Evolutionary conservation across 2,329 filamentous ascomycete species (phyloP), one percentile per base, ranked within the genome.

Genomic region (Xylariaceae sp.): DNA sequence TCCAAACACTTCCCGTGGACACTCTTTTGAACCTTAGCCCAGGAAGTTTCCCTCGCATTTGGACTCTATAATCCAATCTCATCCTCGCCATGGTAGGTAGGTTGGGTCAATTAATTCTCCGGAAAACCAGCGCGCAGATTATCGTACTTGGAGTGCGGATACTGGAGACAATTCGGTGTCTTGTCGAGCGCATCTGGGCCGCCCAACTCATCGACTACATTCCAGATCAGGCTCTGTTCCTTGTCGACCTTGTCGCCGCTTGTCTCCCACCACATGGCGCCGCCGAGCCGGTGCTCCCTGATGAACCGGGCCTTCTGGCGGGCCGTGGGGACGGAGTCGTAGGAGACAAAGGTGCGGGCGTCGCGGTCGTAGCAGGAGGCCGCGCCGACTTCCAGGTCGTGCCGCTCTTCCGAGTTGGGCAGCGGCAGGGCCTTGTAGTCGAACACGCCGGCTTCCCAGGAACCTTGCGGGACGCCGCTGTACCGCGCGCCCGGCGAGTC

Each of bases 231-330:
- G 52, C 85, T 90, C 37, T 72, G n/a, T n/a, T n/a, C 63, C 0
- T 71, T 67, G 0, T 78, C 80, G 3, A 63, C 57, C 56, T 80
- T 81, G 59, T 96, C 90, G 1, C 77, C 81, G 54, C 83, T 90
- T 53, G 79, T 86, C 66, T 96, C 89, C 88, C 88, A 95, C 88
- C 88, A 97, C 89, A 97, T 96, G n/a, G 76, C 87, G 13, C 90
- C 90, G 2, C 88, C 89, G 0, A 96, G 72, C 0, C 76, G 70
- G 31, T 73, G 67, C 14, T 74, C 60, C 55, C 70, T 74, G 56
- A 96, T 76, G 59, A 80, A 95, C 9, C 75, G 66, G 2, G 81
- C 79, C 69, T 96, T 97, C 49, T 65, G 59, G 49, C 69, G 68
- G 3, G 80, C 83, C 60, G 88, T 77, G 3, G 69, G 64, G 1